Conservation (phyloP, 257 asterid genomes). For the Thymus mandschuricus region DNA sequence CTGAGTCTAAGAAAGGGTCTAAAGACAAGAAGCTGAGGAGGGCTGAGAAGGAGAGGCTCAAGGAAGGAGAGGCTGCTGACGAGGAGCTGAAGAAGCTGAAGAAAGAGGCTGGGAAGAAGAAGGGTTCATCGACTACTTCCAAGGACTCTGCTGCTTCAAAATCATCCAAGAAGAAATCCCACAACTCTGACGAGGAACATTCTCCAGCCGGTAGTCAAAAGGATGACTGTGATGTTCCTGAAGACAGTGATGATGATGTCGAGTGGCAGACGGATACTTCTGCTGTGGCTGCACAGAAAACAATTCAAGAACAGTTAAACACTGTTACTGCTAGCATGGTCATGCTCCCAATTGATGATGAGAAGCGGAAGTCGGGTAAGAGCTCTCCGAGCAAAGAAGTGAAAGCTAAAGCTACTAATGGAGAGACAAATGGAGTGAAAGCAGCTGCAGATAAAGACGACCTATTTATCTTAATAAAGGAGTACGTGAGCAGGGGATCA, state of each 20-base stretch:
- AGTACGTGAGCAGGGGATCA: conserved; percentile 45
- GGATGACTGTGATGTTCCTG: conserved; percentile 50
- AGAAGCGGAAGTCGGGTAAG: conserved; percentile 51
- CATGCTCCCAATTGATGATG: conserved; percentile 64
- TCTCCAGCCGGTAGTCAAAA: conserved; percentile 62
- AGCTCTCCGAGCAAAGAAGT: conserved; percentile 42
- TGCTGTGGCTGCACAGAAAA: conserved; percentile 64
- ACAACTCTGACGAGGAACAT: conserved; percentile 62
- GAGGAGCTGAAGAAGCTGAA: conserved; percentile 70
- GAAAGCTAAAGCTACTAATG: conserved; percentile 41
- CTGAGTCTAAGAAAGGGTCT: conserved; percentile 65
- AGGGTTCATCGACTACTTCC: conserved; percentile 39
- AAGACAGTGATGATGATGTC: conserved; percentile 62
- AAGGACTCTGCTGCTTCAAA: conserved; percentile 40
- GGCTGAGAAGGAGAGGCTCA: conserved; percentile 81
- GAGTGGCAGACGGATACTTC: conserved; percentile 92
- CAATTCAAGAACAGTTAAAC: conserved; percentile 73
- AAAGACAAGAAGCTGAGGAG: conserved; percentile 82
- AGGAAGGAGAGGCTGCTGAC: conserved; percentile 83
- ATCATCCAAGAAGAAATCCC: conserved; percentile 52
- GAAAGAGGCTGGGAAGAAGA: conserved; percentile 65
- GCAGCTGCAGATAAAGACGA: conserved; percentile 26
- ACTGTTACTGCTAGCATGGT: conserved; percentile 86
- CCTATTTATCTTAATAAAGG: conserved; percentile 53
- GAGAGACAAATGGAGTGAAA: conserved; percentile 41